These are phyloP conservation scores for Mucor lusitanicus DNA, from an alignment of 371 early-diverging fungal genomes.

Conservation along the genomic window DNA sequence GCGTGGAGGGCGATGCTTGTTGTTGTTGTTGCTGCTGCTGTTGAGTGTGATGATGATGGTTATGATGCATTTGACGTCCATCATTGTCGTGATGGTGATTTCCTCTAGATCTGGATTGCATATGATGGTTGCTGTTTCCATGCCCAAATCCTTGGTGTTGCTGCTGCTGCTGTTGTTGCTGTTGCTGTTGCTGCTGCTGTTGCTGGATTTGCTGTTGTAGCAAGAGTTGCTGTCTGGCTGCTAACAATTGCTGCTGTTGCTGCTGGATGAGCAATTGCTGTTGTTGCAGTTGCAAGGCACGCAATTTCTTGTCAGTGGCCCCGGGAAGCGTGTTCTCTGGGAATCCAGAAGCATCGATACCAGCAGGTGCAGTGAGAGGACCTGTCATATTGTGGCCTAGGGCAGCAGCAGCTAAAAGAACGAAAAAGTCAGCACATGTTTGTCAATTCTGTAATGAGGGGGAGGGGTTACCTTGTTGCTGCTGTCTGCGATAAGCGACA, in stretches of 20 bases:
- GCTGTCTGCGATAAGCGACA: conserved; percentile 26
- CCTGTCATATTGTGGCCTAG: conserved; percentile 29
- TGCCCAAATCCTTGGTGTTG: conserved; percentile 11
- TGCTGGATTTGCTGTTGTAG: conserved; percentile 59
- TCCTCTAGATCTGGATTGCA: background rate
- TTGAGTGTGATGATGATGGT: background rate
- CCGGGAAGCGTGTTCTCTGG: conserved; percentile 23
- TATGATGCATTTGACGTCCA: conserved; percentile 3
- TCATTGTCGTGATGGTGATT: conserved; percentile 1
- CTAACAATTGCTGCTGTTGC: conserved; percentile 56
- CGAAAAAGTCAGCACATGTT: background rate
- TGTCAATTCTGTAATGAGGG: too few species aligned
- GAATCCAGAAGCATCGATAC: conserved; percentile 26
- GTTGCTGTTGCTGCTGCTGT: conserved; percentile 25
- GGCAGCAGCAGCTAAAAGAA: conserved; percentile 28
- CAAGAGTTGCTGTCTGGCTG: conserved; percentile 51
- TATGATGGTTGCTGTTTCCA: background rate
- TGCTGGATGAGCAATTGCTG: conserved; percentile 56
- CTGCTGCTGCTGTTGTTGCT: background rate
- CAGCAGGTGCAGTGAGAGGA: conserved; percentile 37
- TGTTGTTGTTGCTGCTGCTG: conserved; percentile 2
- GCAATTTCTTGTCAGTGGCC: conserved; percentile 53
- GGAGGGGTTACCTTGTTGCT: conserved; percentile 19
- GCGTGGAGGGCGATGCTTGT: conserved; percentile 8
- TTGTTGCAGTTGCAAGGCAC: conserved; percentile 55